Conservation (phyloP, 257 asterid species). For the Rauvolfia tetraphylla region DNA sequence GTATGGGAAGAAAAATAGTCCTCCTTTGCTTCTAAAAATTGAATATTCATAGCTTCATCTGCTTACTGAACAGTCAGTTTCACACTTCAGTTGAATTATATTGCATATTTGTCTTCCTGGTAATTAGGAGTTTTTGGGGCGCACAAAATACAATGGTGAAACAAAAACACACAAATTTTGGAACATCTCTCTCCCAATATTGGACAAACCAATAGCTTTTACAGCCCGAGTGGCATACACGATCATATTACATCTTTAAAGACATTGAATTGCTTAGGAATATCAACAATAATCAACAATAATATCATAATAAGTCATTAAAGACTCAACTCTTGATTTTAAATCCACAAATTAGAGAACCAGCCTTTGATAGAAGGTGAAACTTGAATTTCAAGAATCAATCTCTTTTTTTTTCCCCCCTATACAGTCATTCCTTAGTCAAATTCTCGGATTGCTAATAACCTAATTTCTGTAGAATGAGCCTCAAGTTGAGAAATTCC, state of each 20-base stretch:
- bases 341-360: neutral
- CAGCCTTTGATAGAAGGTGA: neutral
- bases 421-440: neutral
- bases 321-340: neutral
- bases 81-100: neutral
- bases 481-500: neutral
- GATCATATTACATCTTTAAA: neutral
- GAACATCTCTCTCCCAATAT: neutral
- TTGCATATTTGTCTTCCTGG: neutral
- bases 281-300: neutral
- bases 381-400: neutral
- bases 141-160: neutral
- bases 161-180: neutral
- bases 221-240: neutral
- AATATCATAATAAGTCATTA: neutral
- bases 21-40: neutral
- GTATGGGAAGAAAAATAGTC: neutral
- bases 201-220: neutral
- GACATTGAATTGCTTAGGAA: neutral
- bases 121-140: neutral
- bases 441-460: neutral
- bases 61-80: neutral
- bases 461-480: too few species aligned
- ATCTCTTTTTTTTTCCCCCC: neutral
- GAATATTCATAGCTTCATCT: neutral